These are phyloP conservation scores for Chaetomiaceae sp. DNA, from an alignment of 2,329 filamentous ascomycete species.

Conservation along the genomic window DNA sequence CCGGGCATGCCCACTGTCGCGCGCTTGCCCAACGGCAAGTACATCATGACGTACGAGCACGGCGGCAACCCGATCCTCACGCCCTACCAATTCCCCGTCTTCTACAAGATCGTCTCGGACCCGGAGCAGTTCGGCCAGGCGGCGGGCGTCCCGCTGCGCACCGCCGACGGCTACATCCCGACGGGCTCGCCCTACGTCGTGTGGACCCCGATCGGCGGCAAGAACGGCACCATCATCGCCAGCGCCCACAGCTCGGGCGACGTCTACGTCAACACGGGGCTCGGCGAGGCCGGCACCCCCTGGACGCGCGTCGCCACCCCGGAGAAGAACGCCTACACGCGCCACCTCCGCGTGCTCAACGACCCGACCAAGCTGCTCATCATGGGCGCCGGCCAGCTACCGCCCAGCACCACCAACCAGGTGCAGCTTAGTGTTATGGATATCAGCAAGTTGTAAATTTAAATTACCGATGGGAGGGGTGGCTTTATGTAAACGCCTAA, in stretches of 20 bases:
- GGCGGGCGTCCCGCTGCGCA: constrained; percentile 28
- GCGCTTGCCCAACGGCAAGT: constrained; percentile 14
- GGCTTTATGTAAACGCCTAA: too few species aligned
- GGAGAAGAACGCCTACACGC: constrained; percentile 36
- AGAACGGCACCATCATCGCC: constrained; percentile 37
- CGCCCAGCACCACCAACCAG: constrained; percentile 44
- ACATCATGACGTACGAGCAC: constrained; percentile 33
- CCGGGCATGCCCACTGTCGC: constrained; percentile 58
- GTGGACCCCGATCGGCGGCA: constrained; percentile 42
- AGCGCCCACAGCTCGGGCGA: constrained; percentile 37
- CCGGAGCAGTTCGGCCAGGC: constrained; percentile 23
- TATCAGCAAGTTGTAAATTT: constrained; percentile 19
- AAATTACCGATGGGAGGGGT: too few species aligned
- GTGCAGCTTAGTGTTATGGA: constrained; percentile 36
- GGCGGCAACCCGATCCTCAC: constrained; percentile 25
- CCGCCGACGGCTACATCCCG: not conserved
- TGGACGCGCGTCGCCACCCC: constrained; percentile 36
- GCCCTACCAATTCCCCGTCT: constrained; percentile 36
- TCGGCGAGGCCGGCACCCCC: constrained; percentile 33
- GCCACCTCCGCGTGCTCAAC: constrained; percentile 35
- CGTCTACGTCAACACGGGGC: constrained; percentile 39
- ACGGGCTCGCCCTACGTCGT: constrained; percentile 41
- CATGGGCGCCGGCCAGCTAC: constrained; percentile 42
- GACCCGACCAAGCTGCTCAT: constrained; percentile 39
- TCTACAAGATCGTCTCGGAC: constrained; percentile 32